A percentile compares a stretch with the other conserved stretches of the same genome.
These are phyloP conservation scores for Voacanga thouarsii DNA, from an alignment of 257 asterid genomes.

Conservation along the genomic window DNA sequence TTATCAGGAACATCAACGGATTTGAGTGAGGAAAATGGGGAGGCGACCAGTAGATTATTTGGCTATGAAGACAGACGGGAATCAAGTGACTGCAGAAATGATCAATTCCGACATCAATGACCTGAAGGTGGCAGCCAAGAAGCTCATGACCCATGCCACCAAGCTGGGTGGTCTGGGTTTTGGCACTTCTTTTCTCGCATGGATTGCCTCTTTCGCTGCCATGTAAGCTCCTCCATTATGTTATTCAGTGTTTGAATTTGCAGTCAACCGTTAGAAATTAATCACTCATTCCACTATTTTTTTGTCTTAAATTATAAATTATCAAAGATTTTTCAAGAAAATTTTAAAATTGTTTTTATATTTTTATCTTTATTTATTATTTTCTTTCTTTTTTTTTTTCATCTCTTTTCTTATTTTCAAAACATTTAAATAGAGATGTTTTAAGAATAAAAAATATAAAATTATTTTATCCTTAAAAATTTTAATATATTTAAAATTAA, in stretches of 20 bases:
- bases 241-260: not conserved
- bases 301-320: too few relatives aligned
- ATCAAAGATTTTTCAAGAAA: too few relatives aligned
- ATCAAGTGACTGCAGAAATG: constrained; percentile 33
- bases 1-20: not conserved
- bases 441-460: too few relatives aligned
- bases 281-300: too few relatives aligned
- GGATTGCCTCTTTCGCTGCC: constrained; percentile 88
- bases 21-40: constrained; percentile 40
- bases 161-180: constrained; percentile 49
- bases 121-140: constrained; percentile 62
- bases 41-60: constrained; percentile 45
- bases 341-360: too few relatives aligned
- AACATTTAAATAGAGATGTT: too few relatives aligned
- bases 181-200: constrained; percentile 74
- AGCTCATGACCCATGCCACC: constrained; percentile 57
- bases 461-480: too few relatives aligned
- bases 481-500: too few relatives aligned
- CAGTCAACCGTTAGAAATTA: not conserved
- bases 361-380: too few relatives aligned
- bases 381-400: too few relatives aligned
- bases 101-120: constrained; percentile 63
- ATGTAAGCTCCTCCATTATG: constrained; percentile 38
- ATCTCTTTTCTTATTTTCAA: too few relatives aligned
- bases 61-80: constrained; percentile 57